phyloP scores from a whole-genome alignment of 148 eudicot genomes.

The Pharnaceum exiguum region DNA sequence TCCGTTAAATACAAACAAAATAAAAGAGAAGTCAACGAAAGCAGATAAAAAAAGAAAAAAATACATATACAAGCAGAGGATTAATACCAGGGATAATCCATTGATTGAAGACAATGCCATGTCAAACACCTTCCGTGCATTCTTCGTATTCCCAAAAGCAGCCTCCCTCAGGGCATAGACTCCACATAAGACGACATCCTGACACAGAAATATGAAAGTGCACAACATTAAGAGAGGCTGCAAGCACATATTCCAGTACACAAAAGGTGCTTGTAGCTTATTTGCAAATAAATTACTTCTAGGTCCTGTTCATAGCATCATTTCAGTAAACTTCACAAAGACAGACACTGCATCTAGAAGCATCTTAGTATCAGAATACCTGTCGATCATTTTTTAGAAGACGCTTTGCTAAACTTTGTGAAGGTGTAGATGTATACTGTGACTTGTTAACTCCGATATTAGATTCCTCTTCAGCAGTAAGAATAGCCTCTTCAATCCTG shows the following conservation, averaged over 20 bases:
- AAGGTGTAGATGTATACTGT: constrained; percentile 51
- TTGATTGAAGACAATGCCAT: constrained; percentile 80
- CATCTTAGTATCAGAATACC: constrained; percentile 34
- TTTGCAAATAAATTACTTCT: not conserved
- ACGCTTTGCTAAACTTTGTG: constrained; percentile 77
- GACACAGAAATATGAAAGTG: constrained; percentile 13
- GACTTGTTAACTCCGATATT: constrained; percentile 36
- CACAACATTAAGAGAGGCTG: not conserved
- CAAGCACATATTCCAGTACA: constrained; percentile 2
- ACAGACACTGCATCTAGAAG: not conserved
- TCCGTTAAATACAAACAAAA: not conserved
- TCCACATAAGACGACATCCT: constrained; percentile 90
- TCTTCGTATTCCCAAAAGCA: constrained; percentile 70
- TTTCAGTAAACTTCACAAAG: not conserved
- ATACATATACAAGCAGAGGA: not conserved
- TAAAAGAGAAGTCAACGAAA: not conserved
- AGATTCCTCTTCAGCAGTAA: constrained; percentile 75
- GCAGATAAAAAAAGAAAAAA: not conserved
- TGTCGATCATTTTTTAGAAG: constrained; percentile 85
- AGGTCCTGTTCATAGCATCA: not conserved
- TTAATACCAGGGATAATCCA: constrained; percentile 52
- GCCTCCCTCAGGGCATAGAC: constrained; percentile 95
- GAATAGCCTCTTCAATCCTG: constrained; percentile 72
- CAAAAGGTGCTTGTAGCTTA: too few species aligned
- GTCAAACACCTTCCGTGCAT: constrained; percentile 88